phyloP scores from a whole-genome alignment of 2,329 filamentous ascomycete species.

The Tolypocladium tropicale region DNA sequence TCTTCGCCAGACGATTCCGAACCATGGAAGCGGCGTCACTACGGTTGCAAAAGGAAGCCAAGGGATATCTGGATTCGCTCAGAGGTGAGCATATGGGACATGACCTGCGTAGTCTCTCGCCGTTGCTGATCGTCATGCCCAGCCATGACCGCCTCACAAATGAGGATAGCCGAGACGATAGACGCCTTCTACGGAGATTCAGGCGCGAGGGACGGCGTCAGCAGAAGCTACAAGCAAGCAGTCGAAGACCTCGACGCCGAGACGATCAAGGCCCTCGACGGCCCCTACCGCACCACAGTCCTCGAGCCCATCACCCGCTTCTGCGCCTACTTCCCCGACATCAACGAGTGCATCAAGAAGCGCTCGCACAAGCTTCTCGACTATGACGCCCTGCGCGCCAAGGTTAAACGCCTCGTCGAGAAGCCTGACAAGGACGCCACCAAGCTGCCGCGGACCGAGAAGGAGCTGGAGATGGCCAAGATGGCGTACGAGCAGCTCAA shows the following conservation, averaged over 20 bases:
- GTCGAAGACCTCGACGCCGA: constrained; percentile 96
- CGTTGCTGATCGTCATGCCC: background rate
- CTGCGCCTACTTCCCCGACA: constrained; percentile 96
- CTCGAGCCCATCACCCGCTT: constrained; percentile 92
- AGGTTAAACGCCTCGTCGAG: constrained; percentile 93
- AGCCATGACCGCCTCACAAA: constrained; percentile 99
- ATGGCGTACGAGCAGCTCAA: constrained; percentile 93
- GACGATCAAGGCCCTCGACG: constrained; percentile 96
- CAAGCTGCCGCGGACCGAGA: constrained; percentile 90
- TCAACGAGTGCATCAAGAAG: constrained; percentile 99
- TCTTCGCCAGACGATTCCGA: constrained; percentile 64
- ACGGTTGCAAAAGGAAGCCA: constrained; percentile 92
- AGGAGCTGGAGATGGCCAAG: constrained; percentile 91
- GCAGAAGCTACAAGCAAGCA: constrained; percentile 94
- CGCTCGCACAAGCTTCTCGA: constrained; percentile 96
- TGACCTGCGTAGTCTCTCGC: background rate
- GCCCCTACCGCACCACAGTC: constrained; percentile 88
- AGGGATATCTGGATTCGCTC: constrained; percentile 92
- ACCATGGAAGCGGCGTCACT: constrained; percentile 94
- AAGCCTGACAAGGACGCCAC: constrained; percentile 98
- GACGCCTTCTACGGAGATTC: constrained; percentile 98
- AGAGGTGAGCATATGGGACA: constrained; percentile 49
- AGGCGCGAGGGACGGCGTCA: constrained; percentile 89
- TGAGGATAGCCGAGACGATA: constrained; percentile 98
- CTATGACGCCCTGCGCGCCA: constrained; percentile 90